Evolutionary conservation across 2,329 filamentous ascomycete species (phyloP).

Genomic region (Trichoderma sp.): DNA sequence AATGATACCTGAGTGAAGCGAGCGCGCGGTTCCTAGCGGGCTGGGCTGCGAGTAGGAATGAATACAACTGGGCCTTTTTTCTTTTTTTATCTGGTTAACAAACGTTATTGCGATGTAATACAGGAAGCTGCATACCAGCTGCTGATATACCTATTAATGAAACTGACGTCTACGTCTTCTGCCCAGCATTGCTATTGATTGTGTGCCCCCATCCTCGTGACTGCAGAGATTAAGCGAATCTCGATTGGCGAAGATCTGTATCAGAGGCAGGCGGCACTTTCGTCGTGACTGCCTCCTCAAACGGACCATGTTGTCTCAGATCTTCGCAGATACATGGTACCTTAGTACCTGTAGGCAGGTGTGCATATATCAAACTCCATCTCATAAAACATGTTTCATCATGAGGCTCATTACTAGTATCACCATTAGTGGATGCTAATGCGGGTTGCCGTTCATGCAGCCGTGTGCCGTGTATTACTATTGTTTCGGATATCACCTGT

Average conservation of each 20-base stretch:
- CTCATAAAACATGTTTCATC: neutral
- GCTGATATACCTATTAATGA: slow-evolving; percentile 19
- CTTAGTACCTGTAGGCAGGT: neutral
- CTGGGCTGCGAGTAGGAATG: slow-evolving; percentile 7
- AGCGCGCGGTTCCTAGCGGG: slow-evolving; percentile 6
- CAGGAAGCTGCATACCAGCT: neutral
- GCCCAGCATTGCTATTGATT: neutral
- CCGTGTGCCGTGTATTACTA: neutral
- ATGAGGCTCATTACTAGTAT: neutral
- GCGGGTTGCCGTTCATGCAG: neutral
- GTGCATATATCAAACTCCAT: neutral
- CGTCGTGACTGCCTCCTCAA: neutral
- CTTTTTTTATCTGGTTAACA: slow-evolving; percentile 5
- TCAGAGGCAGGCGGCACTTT: neutral
- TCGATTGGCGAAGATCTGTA: neutral
- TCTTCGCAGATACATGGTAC: neutral
- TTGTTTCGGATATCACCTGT: neutral
- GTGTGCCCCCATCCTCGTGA: neutral
- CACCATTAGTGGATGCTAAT: neutral
- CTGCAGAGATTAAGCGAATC: neutral
- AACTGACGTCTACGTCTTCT: slow-evolving; percentile 10
- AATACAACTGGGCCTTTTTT: neutral
- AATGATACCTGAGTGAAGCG: slow-evolving; percentile 19
- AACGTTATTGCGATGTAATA: slow-evolving; percentile 17
- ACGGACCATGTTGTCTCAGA: neutral